Evolutionary conservation across 169 alveolate species (phyloP).

Genomic region (Plasmodium yoelii): DNA sequence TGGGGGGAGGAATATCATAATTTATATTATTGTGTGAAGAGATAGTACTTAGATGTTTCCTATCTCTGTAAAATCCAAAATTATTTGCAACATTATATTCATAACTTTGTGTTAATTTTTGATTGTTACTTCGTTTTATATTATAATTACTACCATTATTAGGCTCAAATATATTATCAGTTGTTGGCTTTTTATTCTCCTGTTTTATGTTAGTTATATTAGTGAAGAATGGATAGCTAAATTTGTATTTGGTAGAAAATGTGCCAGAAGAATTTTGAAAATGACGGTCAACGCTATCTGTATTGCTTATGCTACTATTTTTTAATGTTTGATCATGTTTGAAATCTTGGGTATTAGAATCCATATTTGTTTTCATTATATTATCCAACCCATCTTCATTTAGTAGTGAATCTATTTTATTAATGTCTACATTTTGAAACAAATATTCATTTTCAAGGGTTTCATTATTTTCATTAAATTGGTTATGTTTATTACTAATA

Average conservation of each 20-base stretch:
- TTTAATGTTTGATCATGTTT: too few species aligned
- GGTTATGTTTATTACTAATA: neutral
- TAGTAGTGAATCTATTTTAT: slow-evolving; percentile 21
- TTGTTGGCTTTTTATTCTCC: too few species aligned
- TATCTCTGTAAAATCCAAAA: neutral
- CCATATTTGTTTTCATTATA: neutral
- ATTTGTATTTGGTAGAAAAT: too few species aligned
- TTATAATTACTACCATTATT: neutral
- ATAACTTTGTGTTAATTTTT: neutral
- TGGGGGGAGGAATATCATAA: neutral
- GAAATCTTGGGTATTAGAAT: too few species aligned
- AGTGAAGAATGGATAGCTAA: too few species aligned
- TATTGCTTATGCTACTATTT: too few species aligned
- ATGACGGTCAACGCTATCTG: too few species aligned
- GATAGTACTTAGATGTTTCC: slow-evolving; percentile 1
- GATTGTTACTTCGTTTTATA: neutral
- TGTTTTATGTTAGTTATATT: too few species aligned
- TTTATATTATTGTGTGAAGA: slow-evolving; percentile 1
- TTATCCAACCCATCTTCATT: slow-evolving; percentile 29
- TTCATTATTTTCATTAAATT: slow-evolving; percentile 22
- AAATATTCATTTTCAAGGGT: slow-evolving; percentile 45
- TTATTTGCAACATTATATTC: neutral
- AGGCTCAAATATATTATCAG: neutral
- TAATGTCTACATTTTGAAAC: slow-evolving; percentile 44
- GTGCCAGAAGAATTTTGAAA: too few species aligned